A percentile compares a stretch with the other conserved stretches of the same genome.
Evolutionary conservation across 1,284 basidiomycete species (phyloP).

Genomic region (Ganoderma lucidum): DNA sequence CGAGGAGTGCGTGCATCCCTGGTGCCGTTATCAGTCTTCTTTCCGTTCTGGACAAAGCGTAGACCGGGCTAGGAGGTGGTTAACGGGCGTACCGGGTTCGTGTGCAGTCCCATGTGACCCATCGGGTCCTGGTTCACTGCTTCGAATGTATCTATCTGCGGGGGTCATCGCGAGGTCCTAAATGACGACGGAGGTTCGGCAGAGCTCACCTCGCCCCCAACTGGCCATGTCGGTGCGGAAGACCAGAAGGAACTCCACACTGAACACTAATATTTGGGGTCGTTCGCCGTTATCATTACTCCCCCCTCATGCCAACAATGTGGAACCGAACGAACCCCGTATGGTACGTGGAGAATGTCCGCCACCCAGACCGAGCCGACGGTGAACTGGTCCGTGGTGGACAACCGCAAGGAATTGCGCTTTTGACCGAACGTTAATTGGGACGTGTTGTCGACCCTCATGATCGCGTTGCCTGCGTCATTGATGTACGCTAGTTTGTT

Average conservation of each 20-base stretch:
- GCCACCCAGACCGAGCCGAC: constrained; percentile 74
- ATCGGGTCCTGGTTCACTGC: constrained; percentile 69
- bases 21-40: constrained; percentile 14
- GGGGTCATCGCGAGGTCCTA: not conserved
- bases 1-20: constrained; percentile 62
- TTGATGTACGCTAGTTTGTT: constrained; percentile 69
- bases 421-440: constrained; percentile 67
- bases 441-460: constrained; percentile 75
- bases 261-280: constrained; percentile 57
- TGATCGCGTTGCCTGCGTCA: constrained; percentile 69
- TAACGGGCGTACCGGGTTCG: constrained; percentile 48
- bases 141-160: constrained; percentile 76
- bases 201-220: constrained; percentile 54
- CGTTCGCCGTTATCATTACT: not conserved
- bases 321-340: constrained; percentile 50
- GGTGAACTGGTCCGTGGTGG: constrained; percentile 61
- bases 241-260: constrained; percentile 80
- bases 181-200: constrained; percentile 1
- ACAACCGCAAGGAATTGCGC: constrained; percentile 74
- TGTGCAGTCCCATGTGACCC: constrained; percentile 79
- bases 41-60: constrained; percentile 7
- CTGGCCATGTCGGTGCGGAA: constrained; percentile 68
- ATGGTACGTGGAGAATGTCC: constrained; percentile 76
- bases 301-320: not conserved
- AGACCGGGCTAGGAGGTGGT: constrained; percentile 18